Percentiles rank a stretch among this genome's conserved stretches.
These are phyloP conservation scores for Chaetomium olivaceum DNA, from an alignment of 2,329 filamentous ascomycete genomes.

Conservation along the genomic window DNA sequence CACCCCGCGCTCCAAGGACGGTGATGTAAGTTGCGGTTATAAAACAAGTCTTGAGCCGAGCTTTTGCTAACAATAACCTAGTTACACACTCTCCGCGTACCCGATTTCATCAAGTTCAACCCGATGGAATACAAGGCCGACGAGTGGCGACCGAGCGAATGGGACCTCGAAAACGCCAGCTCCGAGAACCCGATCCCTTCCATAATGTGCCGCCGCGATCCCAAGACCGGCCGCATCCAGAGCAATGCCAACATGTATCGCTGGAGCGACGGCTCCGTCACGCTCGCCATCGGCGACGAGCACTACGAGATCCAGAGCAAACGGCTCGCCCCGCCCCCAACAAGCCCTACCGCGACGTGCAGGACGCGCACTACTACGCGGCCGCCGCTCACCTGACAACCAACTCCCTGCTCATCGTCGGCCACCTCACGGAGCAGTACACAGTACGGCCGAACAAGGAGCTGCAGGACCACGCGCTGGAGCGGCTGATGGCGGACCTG, in stretches of 20 bases:
- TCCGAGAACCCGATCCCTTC: slow-evolving; percentile 63
- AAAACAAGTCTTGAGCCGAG: neutral
- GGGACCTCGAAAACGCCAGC: slow-evolving; percentile 55
- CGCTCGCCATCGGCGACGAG: slow-evolving; percentile 70
- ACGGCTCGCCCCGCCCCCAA: slow-evolving; percentile 62
- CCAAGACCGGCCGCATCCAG: slow-evolving; percentile 64
- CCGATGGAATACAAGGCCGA: slow-evolving; percentile 67
- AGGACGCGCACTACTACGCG: slow-evolving; percentile 76
- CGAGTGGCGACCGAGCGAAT: slow-evolving; percentile 62
- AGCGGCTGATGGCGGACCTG: slow-evolving; percentile 66
- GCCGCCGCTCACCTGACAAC: slow-evolving; percentile 69
- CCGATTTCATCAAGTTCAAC: slow-evolving; percentile 69
- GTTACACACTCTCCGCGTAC: slow-evolving; percentile 71
- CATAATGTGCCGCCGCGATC: slow-evolving; percentile 68
- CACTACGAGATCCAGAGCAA: slow-evolving; percentile 76
- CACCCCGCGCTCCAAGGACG: slow-evolving; percentile 69
- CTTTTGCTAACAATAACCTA: slow-evolving; percentile 39
- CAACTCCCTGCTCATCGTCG: slow-evolving; percentile 69
- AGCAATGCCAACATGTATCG: slow-evolving; percentile 74
- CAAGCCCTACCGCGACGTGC: slow-evolving; percentile 64
- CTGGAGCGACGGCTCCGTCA: slow-evolving; percentile 79
- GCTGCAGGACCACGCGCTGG: slow-evolving; percentile 70
- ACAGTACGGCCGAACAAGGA: slow-evolving; percentile 67
- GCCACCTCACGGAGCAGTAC: slow-evolving; percentile 74
- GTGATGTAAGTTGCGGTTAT: slow-evolving; percentile 55